These are phyloP conservation scores for Citrus australasica DNA, from an alignment of 345 rosid species.

Conservation along the genomic window DNA sequence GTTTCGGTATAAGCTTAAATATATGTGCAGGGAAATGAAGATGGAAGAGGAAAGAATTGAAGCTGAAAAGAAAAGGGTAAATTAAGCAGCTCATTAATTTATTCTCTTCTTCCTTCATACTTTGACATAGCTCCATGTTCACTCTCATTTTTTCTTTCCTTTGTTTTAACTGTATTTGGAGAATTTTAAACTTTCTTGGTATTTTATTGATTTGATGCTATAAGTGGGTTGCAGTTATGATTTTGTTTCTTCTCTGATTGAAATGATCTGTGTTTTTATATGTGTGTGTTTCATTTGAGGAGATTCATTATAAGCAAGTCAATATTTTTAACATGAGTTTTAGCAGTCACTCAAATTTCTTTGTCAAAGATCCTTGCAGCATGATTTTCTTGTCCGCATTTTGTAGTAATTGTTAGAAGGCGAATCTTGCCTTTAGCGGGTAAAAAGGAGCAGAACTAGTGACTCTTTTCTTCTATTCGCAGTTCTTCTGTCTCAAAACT, in stretches of 20 bases:
- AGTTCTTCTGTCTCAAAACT: neutral
- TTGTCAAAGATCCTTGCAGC: neutral
- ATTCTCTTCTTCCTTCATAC: neutral
- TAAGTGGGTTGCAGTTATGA: slow-evolving; percentile 2
- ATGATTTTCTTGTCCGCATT: neutral
- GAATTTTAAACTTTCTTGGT: neutral
- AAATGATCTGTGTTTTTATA: neutral
- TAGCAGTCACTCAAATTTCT: neutral
- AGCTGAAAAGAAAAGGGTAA: slow-evolving; percentile 91
- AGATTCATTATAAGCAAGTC: neutral
- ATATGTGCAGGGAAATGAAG: slow-evolving; percentile 61
- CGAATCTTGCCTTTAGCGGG: neutral
- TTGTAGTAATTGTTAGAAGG: neutral
- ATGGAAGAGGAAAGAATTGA: slow-evolving; percentile 85
- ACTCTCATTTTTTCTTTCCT: too few species aligned
- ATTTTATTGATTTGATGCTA: slow-evolving; percentile 1
- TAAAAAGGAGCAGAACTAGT: neutral
- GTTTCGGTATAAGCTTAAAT: neutral
- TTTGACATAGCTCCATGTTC: too few species aligned
- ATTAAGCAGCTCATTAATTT: slow-evolving; percentile 1
- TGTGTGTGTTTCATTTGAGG: neutral
- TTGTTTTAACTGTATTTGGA: neutral
- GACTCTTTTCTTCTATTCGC: neutral
- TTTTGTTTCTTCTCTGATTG: neutral
- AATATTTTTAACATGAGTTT: neutral